phyloP scores from a whole-genome alignment of 2,329 filamentous ascomycete genomes.

The Penicillium sp. region DNA sequence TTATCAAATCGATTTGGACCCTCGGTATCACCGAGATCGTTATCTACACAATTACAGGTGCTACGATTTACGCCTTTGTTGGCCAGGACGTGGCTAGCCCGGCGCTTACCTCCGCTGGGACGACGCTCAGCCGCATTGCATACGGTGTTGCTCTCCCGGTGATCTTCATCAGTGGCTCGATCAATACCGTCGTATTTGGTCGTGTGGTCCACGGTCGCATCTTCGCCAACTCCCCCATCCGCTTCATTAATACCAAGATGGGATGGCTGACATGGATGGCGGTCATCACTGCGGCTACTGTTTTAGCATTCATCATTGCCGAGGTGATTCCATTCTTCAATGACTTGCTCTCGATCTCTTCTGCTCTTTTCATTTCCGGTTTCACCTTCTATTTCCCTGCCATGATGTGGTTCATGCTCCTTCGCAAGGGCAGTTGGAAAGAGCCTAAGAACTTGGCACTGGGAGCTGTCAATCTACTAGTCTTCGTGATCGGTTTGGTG shows the following conservation, averaged over 20 bases:
- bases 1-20: slow-evolving; percentile 42
- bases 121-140: slow-evolving; percentile 29
- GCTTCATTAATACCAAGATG: slow-evolving; percentile 34
- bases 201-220: slow-evolving; percentile 35
- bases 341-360: slow-evolving; percentile 51
- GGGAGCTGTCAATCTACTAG: slow-evolving; percentile 60
- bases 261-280: slow-evolving; percentile 35
- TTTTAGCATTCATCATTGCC: slow-evolving; percentile 78
- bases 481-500: slow-evolving; percentile 69
- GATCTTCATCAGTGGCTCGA: slow-evolving; percentile 37
- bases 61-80: slow-evolving; percentile 34
- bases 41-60: slow-evolving; percentile 35
- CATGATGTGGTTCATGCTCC: slow-evolving; percentile 34
- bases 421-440: slow-evolving; percentile 27
- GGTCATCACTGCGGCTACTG: slow-evolving; percentile 57
- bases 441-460: slow-evolving; percentile 51
- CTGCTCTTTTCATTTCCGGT: slow-evolving; percentile 76
- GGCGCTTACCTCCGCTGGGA: slow-evolving; percentile 30
- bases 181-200: slow-evolving; percentile 36
- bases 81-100: slow-evolving; percentile 32
- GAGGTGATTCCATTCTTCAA: slow-evolving; percentile 84
- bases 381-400: slow-evolving; percentile 75
- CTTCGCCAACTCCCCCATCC: slow-evolving; percentile 35
- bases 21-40: slow-evolving; percentile 34
- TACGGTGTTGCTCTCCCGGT: slow-evolving; percentile 35